Conservation (phyloP, 75 land plant species). For the Cryptomeria japonica region DNA sequence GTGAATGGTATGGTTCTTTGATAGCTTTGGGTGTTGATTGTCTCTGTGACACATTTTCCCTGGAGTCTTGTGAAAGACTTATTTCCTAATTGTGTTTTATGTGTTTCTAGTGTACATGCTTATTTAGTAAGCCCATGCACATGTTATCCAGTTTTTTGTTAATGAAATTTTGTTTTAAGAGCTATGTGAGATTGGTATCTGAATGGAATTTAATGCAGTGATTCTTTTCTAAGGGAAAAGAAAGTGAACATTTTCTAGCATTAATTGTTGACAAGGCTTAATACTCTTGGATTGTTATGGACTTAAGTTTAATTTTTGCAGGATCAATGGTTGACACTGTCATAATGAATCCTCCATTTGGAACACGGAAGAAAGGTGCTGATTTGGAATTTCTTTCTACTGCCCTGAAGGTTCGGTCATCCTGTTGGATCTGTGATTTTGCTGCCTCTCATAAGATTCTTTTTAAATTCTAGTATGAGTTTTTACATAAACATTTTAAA, state of each 20-base stretch:
- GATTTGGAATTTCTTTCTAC: conserved; percentile 84
- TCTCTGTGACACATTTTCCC: neutral
- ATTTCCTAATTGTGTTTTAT: neutral
- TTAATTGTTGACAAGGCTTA: neutral
- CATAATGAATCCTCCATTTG: conserved; percentile 99
- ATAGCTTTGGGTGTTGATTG: neutral
- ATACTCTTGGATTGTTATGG: no score
- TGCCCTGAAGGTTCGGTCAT: conserved; percentile 66
- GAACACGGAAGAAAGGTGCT: conserved; percentile 86
- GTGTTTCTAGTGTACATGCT: neutral
- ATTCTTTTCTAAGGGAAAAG: neutral
- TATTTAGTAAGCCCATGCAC: neutral
- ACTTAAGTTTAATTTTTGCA: conserved; percentile 19
- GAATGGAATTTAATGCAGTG: neutral
- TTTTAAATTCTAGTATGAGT: neutral
- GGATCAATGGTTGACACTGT: conserved; percentile 82
- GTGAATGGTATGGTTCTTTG: neutral
- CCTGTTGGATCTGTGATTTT: neutral
- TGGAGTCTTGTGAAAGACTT: neutral
- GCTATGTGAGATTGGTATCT: neutral
- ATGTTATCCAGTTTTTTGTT: neutral
- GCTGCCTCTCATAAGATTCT: neutral
- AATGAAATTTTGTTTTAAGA: neutral
- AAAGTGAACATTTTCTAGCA: neutral
- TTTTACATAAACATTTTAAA: neutral